Base-by-base conservation (phyloP, 768 basidiomycete genomes). In the Lentinula edodes region DNA sequence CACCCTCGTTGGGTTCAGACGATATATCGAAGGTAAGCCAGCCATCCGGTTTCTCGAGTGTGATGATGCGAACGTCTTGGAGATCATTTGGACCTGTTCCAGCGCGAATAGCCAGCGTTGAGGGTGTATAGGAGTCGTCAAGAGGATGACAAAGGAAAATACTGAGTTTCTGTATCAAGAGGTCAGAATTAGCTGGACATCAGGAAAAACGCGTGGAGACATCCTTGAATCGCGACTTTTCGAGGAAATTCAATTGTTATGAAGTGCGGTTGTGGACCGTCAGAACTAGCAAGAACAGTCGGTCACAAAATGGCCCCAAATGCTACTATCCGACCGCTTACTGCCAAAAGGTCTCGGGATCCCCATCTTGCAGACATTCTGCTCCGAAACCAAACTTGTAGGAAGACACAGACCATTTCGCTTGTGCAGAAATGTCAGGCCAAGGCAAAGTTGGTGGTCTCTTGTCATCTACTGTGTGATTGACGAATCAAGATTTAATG, bases 341-440 rank as follows among this genome's bases (percentile, higher is more conserved):
- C 95, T 98, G 97, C 97, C 97, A 98, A 71, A 98, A 96, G 0
- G 95, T 98, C 43, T 91, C 89, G 35, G 91, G 88, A 69, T 96
- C 90, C 38, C 85, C 84, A 67, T 98, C 95, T 32, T 87, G 82
- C 48, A 98, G 78, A 72, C 95, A 95, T 70, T 97, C 94, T 42
- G 93, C 87, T 7, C 96, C 95, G 71, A 95, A 98, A 0, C 95
- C 95, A 64, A 95, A 97, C 72, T 99, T 99, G 75, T 85, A 93
- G 0, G 91, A 95, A 12, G 95, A 98, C 3, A 98, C 96, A 10
- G 93, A 90, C 97, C 96, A 99, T 67, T 89, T 89, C 48, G 91
- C 97, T 38, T 92, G 83, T 46, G 85, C 80, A 8, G 94, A 94
- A 58, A 99, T 91, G 72, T 93, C 89, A 23, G 90, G 91, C 85